phyloP scores from a whole-genome alignment of 305 asterid species.

The Striga hermonthica region DNA sequence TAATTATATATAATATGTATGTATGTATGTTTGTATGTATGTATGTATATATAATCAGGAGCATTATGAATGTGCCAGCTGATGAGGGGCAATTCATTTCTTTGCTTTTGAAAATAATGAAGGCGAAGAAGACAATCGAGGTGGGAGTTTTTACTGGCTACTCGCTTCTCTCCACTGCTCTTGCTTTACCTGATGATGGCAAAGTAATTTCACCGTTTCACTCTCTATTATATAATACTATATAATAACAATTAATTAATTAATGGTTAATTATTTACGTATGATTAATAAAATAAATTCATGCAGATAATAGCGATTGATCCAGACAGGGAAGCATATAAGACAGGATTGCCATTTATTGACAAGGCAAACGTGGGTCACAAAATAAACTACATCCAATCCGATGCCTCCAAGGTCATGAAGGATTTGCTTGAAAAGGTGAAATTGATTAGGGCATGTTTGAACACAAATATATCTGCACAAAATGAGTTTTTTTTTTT shows the following conservation, averaged over 20 bases:
- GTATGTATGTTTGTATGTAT: neutral
- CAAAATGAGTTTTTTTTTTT: neutral
- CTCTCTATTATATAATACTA: neutral
- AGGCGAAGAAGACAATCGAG: constrained; percentile 51
- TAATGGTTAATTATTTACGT: neutral
- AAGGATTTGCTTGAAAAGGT: constrained; percentile 39
- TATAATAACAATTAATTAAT: neutral
- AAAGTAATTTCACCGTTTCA: constrained; percentile 27
- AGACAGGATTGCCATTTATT: constrained; percentile 55
- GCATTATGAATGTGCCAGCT: constrained; percentile 56
- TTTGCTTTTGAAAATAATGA: constrained; percentile 49
- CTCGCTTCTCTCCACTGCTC: constrained; percentile 54
- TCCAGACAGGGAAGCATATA: constrained; percentile 57
- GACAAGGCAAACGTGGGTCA: constrained; percentile 53
- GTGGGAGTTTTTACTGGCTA: constrained; percentile 57
- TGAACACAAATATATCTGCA: neutral
- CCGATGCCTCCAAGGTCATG: constrained; percentile 43
- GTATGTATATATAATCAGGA: constrained; percentile 30
- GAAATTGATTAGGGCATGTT: neutral
- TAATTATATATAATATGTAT: too few relatives aligned
- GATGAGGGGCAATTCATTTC: constrained; percentile 50
- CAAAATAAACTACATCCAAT: constrained; percentile 50
- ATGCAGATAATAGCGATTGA: constrained; percentile 49
- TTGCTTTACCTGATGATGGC: constrained; percentile 57
- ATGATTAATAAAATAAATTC: neutral